Percentiles rank a stretch among this genome's conserved stretches.
Evolutionary conservation across 2,329 filamentous ascomycete species (phyloP).

Genomic region (Cladosporium austrohemisphaericum): DNA sequence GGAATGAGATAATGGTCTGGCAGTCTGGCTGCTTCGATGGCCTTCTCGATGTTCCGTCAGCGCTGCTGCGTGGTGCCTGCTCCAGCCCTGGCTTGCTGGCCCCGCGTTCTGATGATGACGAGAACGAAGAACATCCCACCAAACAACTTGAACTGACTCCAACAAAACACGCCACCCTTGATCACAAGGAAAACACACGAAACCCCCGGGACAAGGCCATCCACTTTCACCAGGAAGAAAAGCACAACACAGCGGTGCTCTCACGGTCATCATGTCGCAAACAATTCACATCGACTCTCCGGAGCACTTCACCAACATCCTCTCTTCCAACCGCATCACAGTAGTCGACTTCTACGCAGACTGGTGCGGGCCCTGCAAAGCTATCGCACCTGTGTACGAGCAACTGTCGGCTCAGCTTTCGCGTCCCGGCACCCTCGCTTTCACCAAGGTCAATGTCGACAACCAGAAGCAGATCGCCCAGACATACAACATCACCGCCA

Average conservation of each 20-base stretch:
- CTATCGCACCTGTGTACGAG: conserved; percentile 79
- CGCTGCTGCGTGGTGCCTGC: conserved; percentile 3
- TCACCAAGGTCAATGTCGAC: conserved; percentile 84
- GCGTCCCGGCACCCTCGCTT: conserved; percentile 68
- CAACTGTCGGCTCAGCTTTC: conserved; percentile 68
- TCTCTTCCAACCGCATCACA: conserved; percentile 72
- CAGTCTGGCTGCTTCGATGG: conserved; percentile 5
- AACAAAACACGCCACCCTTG: background rate
- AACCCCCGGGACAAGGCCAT: too few species aligned
- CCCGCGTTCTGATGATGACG: background rate
- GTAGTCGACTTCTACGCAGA: conserved; percentile 88
- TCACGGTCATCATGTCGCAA: conserved; percentile 38
- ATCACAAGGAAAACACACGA: background rate
- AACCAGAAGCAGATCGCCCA: conserved; percentile 67
- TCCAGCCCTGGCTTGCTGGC: background rate
- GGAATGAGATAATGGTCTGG: background rate
- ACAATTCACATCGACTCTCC: conserved; percentile 43
- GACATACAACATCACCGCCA: conserved; percentile 69
- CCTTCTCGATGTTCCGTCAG: conserved; percentile 7
- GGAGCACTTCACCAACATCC: conserved; percentile 61
- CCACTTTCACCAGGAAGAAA: too few species aligned
- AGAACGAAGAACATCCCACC: conserved; percentile 7
- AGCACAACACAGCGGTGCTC: background rate
- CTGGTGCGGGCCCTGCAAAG: conserved; percentile 80
- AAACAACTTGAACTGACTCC: background rate